These are phyloP conservation scores for Pleurotus salmoneostramineus DNA, from an alignment of 768 basidiomycete genomes.

Conservation along the genomic window DNA sequence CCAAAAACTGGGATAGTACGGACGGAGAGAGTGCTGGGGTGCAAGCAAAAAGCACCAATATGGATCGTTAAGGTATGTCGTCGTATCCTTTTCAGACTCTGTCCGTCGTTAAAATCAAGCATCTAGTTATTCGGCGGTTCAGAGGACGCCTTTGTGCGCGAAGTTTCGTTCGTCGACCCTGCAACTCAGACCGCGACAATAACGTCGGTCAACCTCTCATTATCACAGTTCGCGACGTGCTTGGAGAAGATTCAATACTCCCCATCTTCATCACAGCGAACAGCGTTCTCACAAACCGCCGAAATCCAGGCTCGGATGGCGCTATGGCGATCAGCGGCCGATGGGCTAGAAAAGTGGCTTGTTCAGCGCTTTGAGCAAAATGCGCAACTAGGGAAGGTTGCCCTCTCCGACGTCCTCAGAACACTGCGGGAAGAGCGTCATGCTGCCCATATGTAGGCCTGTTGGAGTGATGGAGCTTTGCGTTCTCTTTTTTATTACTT, in stretches of 20 bases:
- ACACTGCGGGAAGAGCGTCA: constrained; percentile 75
- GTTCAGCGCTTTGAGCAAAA: constrained; percentile 90
- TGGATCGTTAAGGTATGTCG: constrained; percentile 89
- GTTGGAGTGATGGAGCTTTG: neutral
- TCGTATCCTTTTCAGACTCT: constrained; percentile 4
- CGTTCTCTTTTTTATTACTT: neutral
- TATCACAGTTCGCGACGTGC: constrained; percentile 93
- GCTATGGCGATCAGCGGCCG: constrained; percentile 77
- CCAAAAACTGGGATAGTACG: constrained; percentile 83
- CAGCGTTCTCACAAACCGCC: constrained; percentile 84
- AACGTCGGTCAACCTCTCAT: constrained; percentile 88
- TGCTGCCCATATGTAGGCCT: constrained; percentile 20
- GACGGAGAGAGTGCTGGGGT: constrained; percentile 86
- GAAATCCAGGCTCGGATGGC: constrained; percentile 83
- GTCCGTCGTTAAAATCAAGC: constrained; percentile 29
- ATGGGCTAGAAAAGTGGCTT: constrained; percentile 82
- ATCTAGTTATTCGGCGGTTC: constrained; percentile 86
- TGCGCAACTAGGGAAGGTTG: constrained; percentile 83
- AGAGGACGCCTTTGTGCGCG: constrained; percentile 91
- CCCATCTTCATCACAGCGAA: constrained; percentile 60
- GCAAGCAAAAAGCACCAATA: constrained; percentile 85
- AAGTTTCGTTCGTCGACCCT: constrained; percentile 92
- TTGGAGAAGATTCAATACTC: constrained; percentile 87
- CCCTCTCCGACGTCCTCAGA: constrained; percentile 85
- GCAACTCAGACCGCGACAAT: constrained; percentile 74